Base-by-base conservation (phyloP, 768 basidiomycete genomes). In the Boletus reticulatus region DNA sequence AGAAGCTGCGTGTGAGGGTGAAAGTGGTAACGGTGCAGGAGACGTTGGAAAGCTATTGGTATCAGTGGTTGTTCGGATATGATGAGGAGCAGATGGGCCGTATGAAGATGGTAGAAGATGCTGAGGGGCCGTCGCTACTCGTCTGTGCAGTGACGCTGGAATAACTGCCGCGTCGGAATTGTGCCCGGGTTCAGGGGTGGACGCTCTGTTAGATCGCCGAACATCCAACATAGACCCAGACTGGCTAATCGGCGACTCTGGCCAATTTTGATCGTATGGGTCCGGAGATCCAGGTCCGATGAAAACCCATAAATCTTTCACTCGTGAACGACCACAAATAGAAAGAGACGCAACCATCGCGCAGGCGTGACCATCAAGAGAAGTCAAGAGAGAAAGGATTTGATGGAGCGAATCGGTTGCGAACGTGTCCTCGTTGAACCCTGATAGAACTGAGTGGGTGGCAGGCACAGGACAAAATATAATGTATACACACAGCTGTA, bases 271-370 rank as follows among this genome's bases (percentile, higher is more conserved):
- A 53, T 72, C 71, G 39, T 61, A 65, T 24, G 53, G 41, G 19
- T 72, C 71, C 13, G 58, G 37, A 47, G 72, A 68, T 22, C 75
- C 72, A 38, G 83, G 80, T 20, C 85, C 85, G 0, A 82, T 82
- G 67, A 91, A 91, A 42, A 91, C 75, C 89, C 89, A 91, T 3
- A 91, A 67, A 66, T 91, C 89, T 66, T 89, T 89, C 45, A 84
- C 80, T 57, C 87, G 77, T 20, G 89, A 88, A 36, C 82, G 87
- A 61, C 76, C 80, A n/a, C 82, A 82, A 52, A 91, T 74, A n/a
- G 87, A 83, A 43, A 91, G 68, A 11, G 89, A 91, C 0, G 87
- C 77, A 6, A 88, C 73, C 48, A 91, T 80, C 12, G 81, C 78
- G 63, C 88, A 90, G 4, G 83, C 81, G 50, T 89, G 83, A 8